Conservation (phyloP, 805 yeast species). For the Spencermartinsiella europaea region DNA sequence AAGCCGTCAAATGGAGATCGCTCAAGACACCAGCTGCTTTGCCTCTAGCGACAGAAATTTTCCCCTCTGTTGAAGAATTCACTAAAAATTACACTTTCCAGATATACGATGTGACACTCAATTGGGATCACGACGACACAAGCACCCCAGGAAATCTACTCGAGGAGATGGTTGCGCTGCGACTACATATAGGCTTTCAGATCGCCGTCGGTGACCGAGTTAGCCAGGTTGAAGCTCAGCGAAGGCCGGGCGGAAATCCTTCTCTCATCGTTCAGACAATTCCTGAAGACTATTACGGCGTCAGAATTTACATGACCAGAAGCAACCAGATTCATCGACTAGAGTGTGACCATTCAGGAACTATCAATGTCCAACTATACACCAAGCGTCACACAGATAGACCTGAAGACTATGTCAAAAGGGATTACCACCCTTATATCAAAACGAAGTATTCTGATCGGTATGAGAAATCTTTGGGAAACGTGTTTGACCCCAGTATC, state of each 20-base stretch:
- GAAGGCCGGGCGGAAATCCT: slow-evolving; percentile 52
- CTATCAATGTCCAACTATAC: slow-evolving; percentile 76
- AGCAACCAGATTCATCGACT: slow-evolving; percentile 85
- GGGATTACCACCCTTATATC: slow-evolving; percentile 49
- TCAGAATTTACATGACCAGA: slow-evolving; percentile 67
- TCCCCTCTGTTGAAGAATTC: slow-evolving; percentile 67
- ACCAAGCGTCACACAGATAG: slow-evolving; percentile 20
- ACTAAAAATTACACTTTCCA: slow-evolving; percentile 70
- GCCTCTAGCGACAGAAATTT: slow-evolving; percentile 74
- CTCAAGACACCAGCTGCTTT: slow-evolving; percentile 89
- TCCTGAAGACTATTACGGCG: slow-evolving; percentile 42
- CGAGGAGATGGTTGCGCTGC: slow-evolving; percentile 79
- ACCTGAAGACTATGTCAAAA: slow-evolving; percentile 20
- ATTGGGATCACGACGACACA: slow-evolving; percentile 48
- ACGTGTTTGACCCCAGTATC: slow-evolving; percentile 43
- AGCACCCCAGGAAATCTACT: slow-evolving; percentile 57
- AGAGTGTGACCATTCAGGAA: slow-evolving; percentile 63
- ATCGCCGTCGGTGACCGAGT: slow-evolving; percentile 73
- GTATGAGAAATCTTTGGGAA: slow-evolving; percentile 54
- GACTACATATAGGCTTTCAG: slow-evolving; percentile 86
- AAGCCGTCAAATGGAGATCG: slow-evolving; percentile 86
- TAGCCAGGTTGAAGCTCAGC: slow-evolving; percentile 55
- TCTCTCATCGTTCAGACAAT: slow-evolving; percentile 54
- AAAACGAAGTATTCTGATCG: slow-evolving; percentile 73
- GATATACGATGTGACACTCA: slow-evolving; percentile 71